Evolutionary conservation across 2,329 filamentous ascomycete species (phyloP).

Genomic region (Xylaria sp.): DNA sequence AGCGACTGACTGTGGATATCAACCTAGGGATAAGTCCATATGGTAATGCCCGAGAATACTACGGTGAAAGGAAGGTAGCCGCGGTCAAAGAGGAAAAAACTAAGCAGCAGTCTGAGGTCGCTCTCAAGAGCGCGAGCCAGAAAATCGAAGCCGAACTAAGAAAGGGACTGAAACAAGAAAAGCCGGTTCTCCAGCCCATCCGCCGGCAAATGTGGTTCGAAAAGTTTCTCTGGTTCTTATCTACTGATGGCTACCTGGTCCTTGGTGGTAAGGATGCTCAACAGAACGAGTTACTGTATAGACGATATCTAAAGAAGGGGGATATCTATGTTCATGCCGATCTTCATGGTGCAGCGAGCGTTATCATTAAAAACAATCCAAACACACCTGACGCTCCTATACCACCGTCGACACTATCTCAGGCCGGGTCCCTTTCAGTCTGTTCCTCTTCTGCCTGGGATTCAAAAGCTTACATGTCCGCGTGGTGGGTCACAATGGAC

Average conservation of each 20-base stretch:
- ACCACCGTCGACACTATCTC: conserved; percentile 86
- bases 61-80: conserved; percentile 84
- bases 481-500: conserved; percentile 92
- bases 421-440: conserved; percentile 85
- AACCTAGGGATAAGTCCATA: conserved; percentile 82
- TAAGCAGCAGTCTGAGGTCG: conserved; percentile 76
- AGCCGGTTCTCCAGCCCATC: conserved; percentile 81
- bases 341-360: conserved; percentile 79
- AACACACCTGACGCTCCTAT: conserved; percentile 82
- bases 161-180: conserved; percentile 89
- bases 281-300: conserved; percentile 93
- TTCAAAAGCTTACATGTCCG: conserved; percentile 91
- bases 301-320: conserved; percentile 81
- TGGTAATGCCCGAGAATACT: conserved; percentile 90
- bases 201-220: conserved; percentile 93
- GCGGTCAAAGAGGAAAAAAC: conserved; percentile 90
- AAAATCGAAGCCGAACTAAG: conserved; percentile 87
- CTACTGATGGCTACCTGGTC: conserved; percentile 92
- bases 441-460: conserved; percentile 93
- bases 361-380: conserved; percentile 88
- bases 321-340: conserved; percentile 94
- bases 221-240: conserved; percentile 95
- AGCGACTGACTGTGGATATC: conserved; percentile 76
- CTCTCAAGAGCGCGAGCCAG: conserved; percentile 86
- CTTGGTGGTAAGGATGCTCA: conserved; percentile 86